Percentiles rank a stretch among this genome's conserved stretches.
phyloP scores from a whole-genome alignment of 208 protist genomes.

The Herpetomonas muscarum region DNA sequence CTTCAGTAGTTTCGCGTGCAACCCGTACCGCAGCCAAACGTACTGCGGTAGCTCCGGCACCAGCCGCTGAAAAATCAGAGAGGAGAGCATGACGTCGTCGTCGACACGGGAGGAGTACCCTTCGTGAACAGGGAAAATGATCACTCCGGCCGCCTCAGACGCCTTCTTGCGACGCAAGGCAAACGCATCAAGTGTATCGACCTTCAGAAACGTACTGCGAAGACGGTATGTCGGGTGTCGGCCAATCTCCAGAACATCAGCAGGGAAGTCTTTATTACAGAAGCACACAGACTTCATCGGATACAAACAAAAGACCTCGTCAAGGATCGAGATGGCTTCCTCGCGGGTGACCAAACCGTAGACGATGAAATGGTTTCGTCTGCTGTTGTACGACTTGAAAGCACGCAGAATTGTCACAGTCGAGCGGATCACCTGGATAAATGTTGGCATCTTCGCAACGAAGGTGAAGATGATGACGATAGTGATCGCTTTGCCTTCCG shows the following conservation, averaged over 20 bases:
- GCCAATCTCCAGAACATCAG: conserved; percentile 65
- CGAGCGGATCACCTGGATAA: conserved; percentile 63
- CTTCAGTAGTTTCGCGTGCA: conserved; percentile 65
- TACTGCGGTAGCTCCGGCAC: conserved; percentile 73
- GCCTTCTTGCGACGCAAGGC: conserved; percentile 65
- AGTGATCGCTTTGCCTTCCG: conserved; percentile 48
- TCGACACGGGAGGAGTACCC: conserved; percentile 71
- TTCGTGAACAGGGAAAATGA: conserved; percentile 69
- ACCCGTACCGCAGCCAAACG: conserved; percentile 75
- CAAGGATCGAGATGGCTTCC: conserved; percentile 73
- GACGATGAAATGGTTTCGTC: conserved; percentile 74
- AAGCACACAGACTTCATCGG: conserved; percentile 85
- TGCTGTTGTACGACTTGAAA: conserved; percentile 65
- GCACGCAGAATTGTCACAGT: conserved; percentile 55
- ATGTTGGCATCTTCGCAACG: conserved; percentile 79
- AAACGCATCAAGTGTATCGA: conserved; percentile 53
- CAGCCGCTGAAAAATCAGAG: conserved; percentile 74
- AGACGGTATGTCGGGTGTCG: conserved; percentile 76
- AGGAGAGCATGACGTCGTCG: conserved; percentile 82
- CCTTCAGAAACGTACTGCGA: conserved; percentile 66
- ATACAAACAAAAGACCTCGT: conserved; percentile 83
- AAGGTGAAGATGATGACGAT: conserved; percentile 84
- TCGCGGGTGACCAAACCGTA: conserved; percentile 68
- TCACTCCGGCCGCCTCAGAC: conserved; percentile 51
- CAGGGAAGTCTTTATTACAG: conserved; percentile 64